Evolutionary conservation across 2,329 filamentous ascomycete species (phyloP).

Genomic region (Polychaeton citri): DNA sequence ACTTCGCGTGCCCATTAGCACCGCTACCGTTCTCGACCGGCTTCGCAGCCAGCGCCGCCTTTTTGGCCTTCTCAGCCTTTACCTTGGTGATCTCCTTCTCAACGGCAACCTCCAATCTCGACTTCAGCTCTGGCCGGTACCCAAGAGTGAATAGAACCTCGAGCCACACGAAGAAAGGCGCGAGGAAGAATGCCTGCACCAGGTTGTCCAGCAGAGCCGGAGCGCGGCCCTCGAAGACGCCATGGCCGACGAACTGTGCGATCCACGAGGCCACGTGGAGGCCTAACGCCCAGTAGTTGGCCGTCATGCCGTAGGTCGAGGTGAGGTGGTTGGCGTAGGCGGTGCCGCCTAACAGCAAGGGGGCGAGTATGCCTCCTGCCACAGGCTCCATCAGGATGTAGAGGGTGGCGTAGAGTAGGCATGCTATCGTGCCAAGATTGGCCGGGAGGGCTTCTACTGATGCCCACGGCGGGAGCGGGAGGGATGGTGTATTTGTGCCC

Average conservation of each 20-base stretch:
- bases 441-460: conserved; percentile 44
- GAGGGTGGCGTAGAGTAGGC: conserved; percentile 55
- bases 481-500: conserved; percentile 43
- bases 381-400: conserved; percentile 92
- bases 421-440: conserved; percentile 45
- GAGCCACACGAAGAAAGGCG: conserved; percentile 95
- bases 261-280: conserved; percentile 70
- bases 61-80: conserved; percentile 42
- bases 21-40: conserved; percentile 11
- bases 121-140: conserved; percentile 77
- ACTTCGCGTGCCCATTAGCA: conserved; percentile 7
- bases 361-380: conserved; percentile 63
- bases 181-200: conserved; percentile 80
- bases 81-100: conserved; percentile 65
- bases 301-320: conserved; percentile 44
- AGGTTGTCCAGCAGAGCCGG: conserved; percentile 86
- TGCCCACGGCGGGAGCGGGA: conserved; percentile 41
- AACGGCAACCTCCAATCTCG: conserved; percentile 64
- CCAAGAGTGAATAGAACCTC: conserved; percentile 83
- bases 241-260: conserved; percentile 83
- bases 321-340: conserved; percentile 66
- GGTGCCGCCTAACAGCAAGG: conserved; percentile 62
- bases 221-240: conserved; percentile 72
- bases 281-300: conserved; percentile 52
- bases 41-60: conserved; percentile 6